These are phyloP conservation scores for Penicillium cinerascens DNA, from an alignment of 495 filamentous ascomycete species.

Conservation along the genomic window DNA sequence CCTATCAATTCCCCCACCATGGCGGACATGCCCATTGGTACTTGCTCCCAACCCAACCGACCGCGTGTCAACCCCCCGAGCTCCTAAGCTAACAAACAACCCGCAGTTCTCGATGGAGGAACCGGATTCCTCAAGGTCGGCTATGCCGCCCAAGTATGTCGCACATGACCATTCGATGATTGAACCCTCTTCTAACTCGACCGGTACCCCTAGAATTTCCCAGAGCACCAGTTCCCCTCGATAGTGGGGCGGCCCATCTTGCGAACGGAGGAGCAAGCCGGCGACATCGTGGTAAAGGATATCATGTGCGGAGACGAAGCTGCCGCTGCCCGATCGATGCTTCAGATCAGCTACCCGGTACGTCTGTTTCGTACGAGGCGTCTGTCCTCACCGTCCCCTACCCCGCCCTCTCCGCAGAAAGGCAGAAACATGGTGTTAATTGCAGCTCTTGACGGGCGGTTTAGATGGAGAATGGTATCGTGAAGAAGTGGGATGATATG, in stretches of 20 bases:
- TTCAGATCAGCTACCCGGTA: conserved; percentile 95
- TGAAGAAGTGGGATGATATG: conserved; percentile 99
- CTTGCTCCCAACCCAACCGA: conserved; percentile 22
- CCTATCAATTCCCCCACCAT: conserved; percentile 39
- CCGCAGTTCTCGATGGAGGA: conserved; percentile 95
- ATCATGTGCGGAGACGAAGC: conserved; percentile 99
- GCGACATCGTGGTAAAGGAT: conserved; percentile 87
- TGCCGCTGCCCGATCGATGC: conserved; percentile 88
- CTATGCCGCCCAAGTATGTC: conserved; percentile 79
- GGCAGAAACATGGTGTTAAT: conserved; percentile 28
- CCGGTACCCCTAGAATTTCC: conserved; percentile 71
- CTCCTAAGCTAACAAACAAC: conserved; percentile 34
- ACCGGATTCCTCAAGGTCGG: conserved; percentile 99
- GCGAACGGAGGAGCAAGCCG: conserved; percentile 83
- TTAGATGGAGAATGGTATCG: conserved; percentile 98
- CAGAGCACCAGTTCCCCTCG: conserved; percentile 95
- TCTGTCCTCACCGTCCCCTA: conserved; percentile 14
- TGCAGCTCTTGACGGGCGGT: conserved; percentile 4
- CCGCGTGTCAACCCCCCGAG: conserved; percentile 23
- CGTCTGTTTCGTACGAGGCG: conserved; percentile 22
- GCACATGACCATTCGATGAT: conserved; percentile 1
- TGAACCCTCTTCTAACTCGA: conserved; percentile 11
- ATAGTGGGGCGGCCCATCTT: conserved; percentile 98
- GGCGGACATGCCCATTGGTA: conserved; percentile 74
- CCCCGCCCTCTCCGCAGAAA: conserved; percentile 23